phyloP scores from a whole-genome alignment of 129 eudicot species.

The Silybum marianum region DNA sequence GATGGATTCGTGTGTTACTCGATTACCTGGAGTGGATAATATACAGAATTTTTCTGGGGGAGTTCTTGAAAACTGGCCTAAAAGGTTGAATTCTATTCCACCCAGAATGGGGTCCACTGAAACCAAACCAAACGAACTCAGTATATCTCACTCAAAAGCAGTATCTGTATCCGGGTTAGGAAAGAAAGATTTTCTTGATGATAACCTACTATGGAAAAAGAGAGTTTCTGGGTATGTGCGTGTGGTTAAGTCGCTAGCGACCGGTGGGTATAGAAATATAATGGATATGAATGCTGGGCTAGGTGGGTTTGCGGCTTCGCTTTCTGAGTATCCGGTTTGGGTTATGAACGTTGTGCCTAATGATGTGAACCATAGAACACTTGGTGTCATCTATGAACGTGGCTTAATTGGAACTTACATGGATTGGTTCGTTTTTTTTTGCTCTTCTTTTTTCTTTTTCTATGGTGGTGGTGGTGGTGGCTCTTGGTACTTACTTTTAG shows the following conservation, averaged over 20 bases:
- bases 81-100: conserved; percentile 34
- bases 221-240: conserved; percentile 20
- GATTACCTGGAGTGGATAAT: conserved; percentile 19
- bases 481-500: neutral
- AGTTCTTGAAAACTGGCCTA: conserved; percentile 37
- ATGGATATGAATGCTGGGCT: conserved; percentile 48
- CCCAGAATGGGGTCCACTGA: conserved; percentile 24
- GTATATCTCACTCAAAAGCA: neutral
- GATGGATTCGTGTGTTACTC: conserved; percentile 44
- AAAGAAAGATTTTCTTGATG: conserved; percentile 29
- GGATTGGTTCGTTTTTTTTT: conserved; percentile 32
- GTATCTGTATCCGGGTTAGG: neutral
- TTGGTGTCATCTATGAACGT: conserved; percentile 38
- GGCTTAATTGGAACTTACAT: conserved; percentile 45
- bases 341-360: conserved; percentile 48
- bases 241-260: conserved; percentile 20
- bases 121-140: neutral
- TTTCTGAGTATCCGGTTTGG: conserved; percentile 45
- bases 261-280: conserved; percentile 40
- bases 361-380: conserved; percentile 28
- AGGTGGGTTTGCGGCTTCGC: conserved; percentile 49
- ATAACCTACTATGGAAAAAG: conserved; percentile 31
- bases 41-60: conserved; percentile 30
- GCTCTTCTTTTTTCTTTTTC: neutral
- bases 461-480: neutral